Conservation (phyloP, 148 eudicot genomes). For the Diospyros kaki region DNA sequence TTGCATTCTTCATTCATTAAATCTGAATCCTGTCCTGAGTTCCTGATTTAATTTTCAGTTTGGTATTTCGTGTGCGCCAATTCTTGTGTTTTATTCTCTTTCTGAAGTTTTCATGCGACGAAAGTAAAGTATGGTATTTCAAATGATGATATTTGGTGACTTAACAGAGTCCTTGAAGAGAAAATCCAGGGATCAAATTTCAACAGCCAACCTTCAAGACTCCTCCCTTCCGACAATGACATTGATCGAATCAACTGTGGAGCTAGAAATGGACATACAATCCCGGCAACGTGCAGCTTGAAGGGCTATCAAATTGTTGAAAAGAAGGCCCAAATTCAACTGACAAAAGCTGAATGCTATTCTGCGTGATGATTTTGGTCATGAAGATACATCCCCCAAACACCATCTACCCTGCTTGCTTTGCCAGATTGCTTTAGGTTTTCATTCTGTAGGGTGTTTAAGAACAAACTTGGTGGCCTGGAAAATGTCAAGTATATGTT, state of each 20-base stretch:
- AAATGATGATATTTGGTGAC: neutral
- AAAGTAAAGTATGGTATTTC: neutral
- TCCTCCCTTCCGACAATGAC: slow-evolving; percentile 23
- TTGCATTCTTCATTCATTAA: neutral
- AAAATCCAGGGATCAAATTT: slow-evolving; percentile 18
- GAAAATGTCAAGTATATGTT: too few species aligned
- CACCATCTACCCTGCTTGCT: neutral
- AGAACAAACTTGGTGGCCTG: too few species aligned
- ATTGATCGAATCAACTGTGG: slow-evolving; percentile 21
- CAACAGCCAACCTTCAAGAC: slow-evolving; percentile 13
- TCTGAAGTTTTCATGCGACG: neutral
- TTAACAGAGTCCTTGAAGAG: slow-evolving; percentile 27
- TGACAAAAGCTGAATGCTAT: neutral
- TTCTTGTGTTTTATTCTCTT: neutral
- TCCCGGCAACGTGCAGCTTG: neutral
- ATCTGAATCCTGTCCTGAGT: neutral
- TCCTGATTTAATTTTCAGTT: neutral
- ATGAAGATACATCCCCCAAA: neutral
- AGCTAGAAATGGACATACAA: neutral
- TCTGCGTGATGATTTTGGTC: neutral
- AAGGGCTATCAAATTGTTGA: neutral
- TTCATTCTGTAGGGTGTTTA: too few species aligned
- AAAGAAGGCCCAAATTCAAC: neutral
- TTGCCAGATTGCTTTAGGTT: neutral
- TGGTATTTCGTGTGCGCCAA: neutral